Evolutionary conservation across 179 eudicot genomes (phyloP).

Genomic region (Monotropa hypopitys): DNA sequence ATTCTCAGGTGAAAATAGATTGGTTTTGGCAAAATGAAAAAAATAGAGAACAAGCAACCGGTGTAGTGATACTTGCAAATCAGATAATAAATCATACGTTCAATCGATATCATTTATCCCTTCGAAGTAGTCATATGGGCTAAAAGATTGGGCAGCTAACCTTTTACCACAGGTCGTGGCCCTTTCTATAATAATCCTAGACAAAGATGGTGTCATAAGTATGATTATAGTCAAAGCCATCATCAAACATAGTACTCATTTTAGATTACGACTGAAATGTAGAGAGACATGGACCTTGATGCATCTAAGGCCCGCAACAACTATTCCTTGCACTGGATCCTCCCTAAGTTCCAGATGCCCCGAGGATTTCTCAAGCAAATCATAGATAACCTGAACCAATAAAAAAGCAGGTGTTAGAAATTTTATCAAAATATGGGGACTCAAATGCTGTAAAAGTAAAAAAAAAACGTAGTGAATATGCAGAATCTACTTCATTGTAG

Average conservation of each 20-base stretch:
- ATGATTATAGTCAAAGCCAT: background rate
- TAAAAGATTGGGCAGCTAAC: background rate
- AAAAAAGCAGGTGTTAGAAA: background rate
- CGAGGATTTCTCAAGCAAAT: conserved; percentile 77
- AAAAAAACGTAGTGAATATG: background rate
- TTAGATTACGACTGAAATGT: background rate
- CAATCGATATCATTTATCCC: background rate
- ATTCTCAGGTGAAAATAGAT: background rate
- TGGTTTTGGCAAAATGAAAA: background rate
- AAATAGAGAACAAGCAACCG: background rate
- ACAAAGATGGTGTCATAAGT: background rate
- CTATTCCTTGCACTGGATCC: conserved; percentile 70
- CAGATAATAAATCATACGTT: background rate
- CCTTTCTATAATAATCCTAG: background rate
- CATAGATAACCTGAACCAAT: conserved; percentile 66
- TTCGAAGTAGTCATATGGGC: background rate
- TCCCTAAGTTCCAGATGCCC: conserved; percentile 84
- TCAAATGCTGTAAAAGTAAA: background rate
- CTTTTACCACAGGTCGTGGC: background rate
- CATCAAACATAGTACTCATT: background rate
- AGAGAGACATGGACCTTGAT: conserved; percentile 43
- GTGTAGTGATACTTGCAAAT: background rate
- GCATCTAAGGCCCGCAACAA: conserved; percentile 69
- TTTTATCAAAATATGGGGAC: background rate
- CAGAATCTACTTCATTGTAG: conserved; percentile 59